These are phyloP conservation scores for Epichloe hybrida DNA, from an alignment of 2,329 filamentous ascomycete species.

Conservation along the genomic window DNA sequence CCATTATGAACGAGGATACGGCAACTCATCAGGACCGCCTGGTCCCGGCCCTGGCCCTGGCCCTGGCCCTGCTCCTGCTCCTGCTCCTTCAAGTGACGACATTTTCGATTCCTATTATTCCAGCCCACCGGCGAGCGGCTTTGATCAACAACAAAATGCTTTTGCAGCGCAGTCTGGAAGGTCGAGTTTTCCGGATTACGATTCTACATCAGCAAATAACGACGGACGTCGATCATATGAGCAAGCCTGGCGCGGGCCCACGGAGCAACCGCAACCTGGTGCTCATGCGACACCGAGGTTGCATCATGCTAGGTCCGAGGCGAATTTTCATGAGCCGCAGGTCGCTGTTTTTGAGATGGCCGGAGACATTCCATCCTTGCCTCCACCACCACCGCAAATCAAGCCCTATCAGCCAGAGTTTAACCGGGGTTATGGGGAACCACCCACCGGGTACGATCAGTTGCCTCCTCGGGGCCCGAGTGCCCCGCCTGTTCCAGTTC, in stretches of 20 bases:
- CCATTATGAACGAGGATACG: conserved; percentile 22
- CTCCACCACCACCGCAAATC: conserved; percentile 30
- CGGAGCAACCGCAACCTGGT: conserved; percentile 32
- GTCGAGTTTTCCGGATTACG: conserved; percentile 28
- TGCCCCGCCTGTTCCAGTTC: conserved; percentile 15
- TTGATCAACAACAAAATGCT: conserved; percentile 12
- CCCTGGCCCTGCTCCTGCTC: background rate
- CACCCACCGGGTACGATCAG: conserved; percentile 14
- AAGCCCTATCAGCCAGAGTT: conserved; percentile 16
- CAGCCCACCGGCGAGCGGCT: conserved; percentile 16
- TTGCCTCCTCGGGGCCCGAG: conserved; percentile 18
- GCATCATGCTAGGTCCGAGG: conserved; percentile 52
- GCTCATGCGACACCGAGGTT: conserved; percentile 39
- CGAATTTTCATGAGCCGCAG: conserved; percentile 49
- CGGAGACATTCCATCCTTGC: conserved; percentile 43
- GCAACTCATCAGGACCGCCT: conserved; percentile 11
- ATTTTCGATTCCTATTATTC: conserved; percentile 44
- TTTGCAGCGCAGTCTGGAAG: conserved; percentile 10
- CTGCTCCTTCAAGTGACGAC: conserved; percentile 30
- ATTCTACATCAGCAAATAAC: conserved; percentile 21
- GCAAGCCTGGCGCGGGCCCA: conserved; percentile 28
- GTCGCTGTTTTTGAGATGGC: conserved; percentile 64
- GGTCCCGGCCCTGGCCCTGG: background rate
- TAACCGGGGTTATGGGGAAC: conserved; percentile 12
- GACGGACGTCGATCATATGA: conserved; percentile 33